Base-by-base conservation (phyloP, 257 asterid genomes). In the Ilex aquifolium region DNA sequence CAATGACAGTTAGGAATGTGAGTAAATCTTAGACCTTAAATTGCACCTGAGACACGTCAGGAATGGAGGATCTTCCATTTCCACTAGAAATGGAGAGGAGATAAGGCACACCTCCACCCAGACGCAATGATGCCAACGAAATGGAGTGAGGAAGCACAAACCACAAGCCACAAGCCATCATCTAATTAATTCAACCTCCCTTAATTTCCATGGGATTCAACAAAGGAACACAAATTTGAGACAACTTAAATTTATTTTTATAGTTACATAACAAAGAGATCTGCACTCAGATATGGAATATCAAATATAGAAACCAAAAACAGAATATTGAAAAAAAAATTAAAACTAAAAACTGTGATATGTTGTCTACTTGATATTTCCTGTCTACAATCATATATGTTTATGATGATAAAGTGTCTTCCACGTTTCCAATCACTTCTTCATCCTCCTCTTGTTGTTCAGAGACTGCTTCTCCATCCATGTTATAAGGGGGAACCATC, bases 371-470 rank as follows among this genome's bases (percentile, higher is more conserved):
- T 57, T 49, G 62, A 51, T 57, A 68, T 65, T 68, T 66, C 69
- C 65, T 56, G 49, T 75, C 59, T 53, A 56, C 62, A 59, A 59
- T 60, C 65, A 68, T 69, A 71, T 65, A 44, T 72, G 65, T 67
- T 61, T 44, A 59, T 59, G 40, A 48, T n/a, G 56, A 31, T 71
- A 76, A 68, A n/a, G 74, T 30, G 21, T 75, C 71, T 57, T 73
- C 82, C 63, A 50, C 56, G 58, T 70, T 57, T 69, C 65, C 65
- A 48, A 44, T 42, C n/a, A 39, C 61, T 60, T 81, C 94, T 46
- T 79, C 84, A 8, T 31, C 87, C 68, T 79, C 83, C 32, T 21
- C 27, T 21, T 56, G 56, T 67, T 71, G 73, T 7, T 73, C 81
- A 2, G 67, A 49, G 56, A 63, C 15, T 60, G 76, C 50, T 72